phyloP scores from a whole-genome alignment of 164 flowering plant genomes.

The Umbilicus rupestris region DNA sequence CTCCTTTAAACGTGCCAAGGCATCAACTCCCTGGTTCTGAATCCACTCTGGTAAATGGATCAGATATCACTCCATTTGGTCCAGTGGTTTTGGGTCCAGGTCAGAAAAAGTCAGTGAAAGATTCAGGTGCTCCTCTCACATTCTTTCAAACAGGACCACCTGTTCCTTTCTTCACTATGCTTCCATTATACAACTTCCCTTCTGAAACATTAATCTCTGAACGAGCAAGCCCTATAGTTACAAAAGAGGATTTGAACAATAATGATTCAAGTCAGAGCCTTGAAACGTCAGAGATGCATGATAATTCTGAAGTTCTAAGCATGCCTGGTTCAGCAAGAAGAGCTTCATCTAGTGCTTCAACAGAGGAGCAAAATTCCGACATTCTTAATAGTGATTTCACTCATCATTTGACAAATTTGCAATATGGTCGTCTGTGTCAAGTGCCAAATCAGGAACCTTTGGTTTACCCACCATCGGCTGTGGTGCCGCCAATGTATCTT shows the following conservation, averaged over 20 bases:
- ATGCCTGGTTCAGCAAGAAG: slow-evolving; percentile 22
- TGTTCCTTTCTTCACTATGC: slow-evolving; percentile 12
- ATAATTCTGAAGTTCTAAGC: slow-evolving; percentile 32
- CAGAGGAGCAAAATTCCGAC: slow-evolving; percentile 50
- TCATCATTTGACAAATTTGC: slow-evolving; percentile 84
- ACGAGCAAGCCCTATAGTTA: slow-evolving; percentile 35
- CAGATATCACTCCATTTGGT: slow-evolving; percentile 53
- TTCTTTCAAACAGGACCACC: slow-evolving; percentile 94
- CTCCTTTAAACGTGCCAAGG: slow-evolving; percentile 29
- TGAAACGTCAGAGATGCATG: slow-evolving; percentile 35
- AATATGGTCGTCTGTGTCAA: slow-evolving; percentile 79
- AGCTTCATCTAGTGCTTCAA: slow-evolving; percentile 27
- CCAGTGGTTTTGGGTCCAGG: slow-evolving; percentile 58
- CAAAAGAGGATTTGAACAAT: slow-evolving; percentile 39
- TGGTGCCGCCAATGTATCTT: slow-evolving; percentile 65
- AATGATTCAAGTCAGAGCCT: slow-evolving; percentile 41
- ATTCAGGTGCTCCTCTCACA: slow-evolving; percentile 38
- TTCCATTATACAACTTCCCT: slow-evolving; percentile 25
- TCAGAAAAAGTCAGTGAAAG: slow-evolving; percentile 38
- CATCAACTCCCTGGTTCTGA: slow-evolving; percentile 48
- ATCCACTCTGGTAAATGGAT: slow-evolving; percentile 45
- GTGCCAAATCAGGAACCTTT: slow-evolving; percentile 39
- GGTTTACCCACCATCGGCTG: slow-evolving; percentile 51
- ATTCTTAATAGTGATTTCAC: slow-evolving; percentile 82
- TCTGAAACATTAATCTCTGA: slow-evolving; percentile 42